Evolutionary conservation across 2,329 filamentous ascomycete species (phyloP).

Genomic region (Myriosclerotinia curreyana): DNA sequence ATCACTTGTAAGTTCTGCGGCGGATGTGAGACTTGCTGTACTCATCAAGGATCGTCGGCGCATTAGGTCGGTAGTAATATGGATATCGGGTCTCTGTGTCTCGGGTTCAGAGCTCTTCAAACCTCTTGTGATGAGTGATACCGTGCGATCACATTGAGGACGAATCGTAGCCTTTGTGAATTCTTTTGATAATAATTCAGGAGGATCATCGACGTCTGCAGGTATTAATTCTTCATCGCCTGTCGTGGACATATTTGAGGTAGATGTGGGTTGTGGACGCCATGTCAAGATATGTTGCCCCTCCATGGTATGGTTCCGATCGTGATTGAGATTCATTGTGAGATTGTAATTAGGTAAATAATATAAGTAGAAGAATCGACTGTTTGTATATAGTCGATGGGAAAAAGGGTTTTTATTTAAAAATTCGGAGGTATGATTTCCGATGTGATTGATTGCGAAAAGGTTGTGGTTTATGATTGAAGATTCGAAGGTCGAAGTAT

Average conservation of each 20-base stretch:
- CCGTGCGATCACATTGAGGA: slow-evolving; percentile 55
- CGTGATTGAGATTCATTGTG: slow-evolving; percentile 26
- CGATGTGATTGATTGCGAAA: slow-evolving; percentile 1
- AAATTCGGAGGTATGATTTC: not conserved
- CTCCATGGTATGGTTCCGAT: slow-evolving; percentile 31
- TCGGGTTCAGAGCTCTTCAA: slow-evolving; percentile 67
- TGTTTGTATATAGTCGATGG: slow-evolving; percentile 3
- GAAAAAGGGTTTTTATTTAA: not conserved
- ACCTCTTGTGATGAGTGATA: slow-evolving; percentile 85
- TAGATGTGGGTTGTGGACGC: slow-evolving; percentile 42
- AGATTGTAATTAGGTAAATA: slow-evolving; percentile 20
- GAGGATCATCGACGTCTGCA: slow-evolving; percentile 84
- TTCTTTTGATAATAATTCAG: slow-evolving; percentile 51
- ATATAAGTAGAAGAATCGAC: slow-evolving; percentile 18
- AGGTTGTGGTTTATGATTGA: slow-evolving; percentile 4
- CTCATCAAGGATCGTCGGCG: slow-evolving; percentile 62
- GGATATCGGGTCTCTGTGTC: slow-evolving; percentile 40
- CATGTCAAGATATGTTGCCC: slow-evolving; percentile 44
- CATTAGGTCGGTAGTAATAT: slow-evolving; percentile 42
- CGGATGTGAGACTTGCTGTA: slow-evolving; percentile 74
- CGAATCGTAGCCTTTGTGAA: slow-evolving; percentile 43
- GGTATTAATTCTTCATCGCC: slow-evolving; percentile 59
- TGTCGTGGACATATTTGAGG: slow-evolving; percentile 36
- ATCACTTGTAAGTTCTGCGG: slow-evolving; percentile 91
- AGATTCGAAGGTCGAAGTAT: slow-evolving; percentile 12